phyloP scores from a whole-genome alignment of 2,329 filamentous ascomycete species.

The Apiospora sp. region DNA sequence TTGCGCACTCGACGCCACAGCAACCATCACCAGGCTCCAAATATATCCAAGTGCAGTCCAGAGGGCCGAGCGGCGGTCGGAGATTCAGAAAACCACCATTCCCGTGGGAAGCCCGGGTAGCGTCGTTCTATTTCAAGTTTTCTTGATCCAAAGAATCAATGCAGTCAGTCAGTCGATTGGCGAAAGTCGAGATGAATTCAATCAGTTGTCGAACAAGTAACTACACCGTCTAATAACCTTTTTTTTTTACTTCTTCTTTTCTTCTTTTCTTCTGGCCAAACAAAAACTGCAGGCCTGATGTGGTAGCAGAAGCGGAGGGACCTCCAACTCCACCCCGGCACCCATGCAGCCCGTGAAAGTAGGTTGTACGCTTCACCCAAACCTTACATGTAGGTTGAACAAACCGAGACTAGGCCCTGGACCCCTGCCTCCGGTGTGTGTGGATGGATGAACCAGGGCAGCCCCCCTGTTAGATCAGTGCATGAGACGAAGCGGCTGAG shows the following conservation, averaged over 20 bases:
- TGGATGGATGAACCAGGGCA: not conserved
- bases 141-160: not conserved
- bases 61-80: not conserved
- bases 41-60: not conserved
- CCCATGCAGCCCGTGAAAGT: not conserved
- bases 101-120: not conserved
- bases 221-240: not conserved
- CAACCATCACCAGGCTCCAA: not conserved
- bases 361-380: not conserved
- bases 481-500: conserved; percentile 13
- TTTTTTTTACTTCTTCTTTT: not conserved
- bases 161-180: not conserved
- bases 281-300: not conserved
- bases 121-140: conserved; percentile 7
- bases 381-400: not conserved
- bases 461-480: conserved; percentile 14
- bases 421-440: not conserved
- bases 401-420: conserved; percentile 5
- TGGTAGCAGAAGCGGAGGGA: conserved; percentile 4
- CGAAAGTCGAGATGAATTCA: conserved; percentile 10
- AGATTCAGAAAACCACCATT: not conserved
- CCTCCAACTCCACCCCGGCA: not conserved
- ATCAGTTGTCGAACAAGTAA: not conserved
- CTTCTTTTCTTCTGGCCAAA: not conserved
- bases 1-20: conserved; percentile 1